These are phyloP conservation scores for Luzula sylvatica DNA, from an alignment of 176 grass and related monocot genomes.

Conservation along the genomic window DNA sequence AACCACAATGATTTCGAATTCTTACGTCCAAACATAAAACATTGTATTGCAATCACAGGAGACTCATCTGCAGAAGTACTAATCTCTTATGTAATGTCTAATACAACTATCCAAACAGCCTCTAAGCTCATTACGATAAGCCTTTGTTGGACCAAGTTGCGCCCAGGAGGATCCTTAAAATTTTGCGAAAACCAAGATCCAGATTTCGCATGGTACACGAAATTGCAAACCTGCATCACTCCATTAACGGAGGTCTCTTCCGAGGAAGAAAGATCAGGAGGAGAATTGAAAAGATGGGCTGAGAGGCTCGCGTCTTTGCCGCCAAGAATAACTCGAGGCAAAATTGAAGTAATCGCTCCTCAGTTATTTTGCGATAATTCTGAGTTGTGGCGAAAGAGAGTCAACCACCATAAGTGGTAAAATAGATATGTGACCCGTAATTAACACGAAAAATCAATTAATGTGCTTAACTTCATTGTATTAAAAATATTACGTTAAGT, in stretches of 20 bases:
- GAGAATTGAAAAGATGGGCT: slow-evolving; percentile 25
- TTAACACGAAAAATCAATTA: no score
- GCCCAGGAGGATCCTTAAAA: not conserved
- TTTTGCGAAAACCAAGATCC: slow-evolving; percentile 27
- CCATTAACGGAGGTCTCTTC: slow-evolving; percentile 7
- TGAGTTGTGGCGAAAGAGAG: slow-evolving; percentile 15
- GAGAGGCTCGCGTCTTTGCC: slow-evolving; percentile 17
- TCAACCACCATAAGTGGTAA: slow-evolving; percentile 1
- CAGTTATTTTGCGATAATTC: slow-evolving; percentile 19
- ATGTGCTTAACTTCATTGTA: no score
- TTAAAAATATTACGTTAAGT: no score
- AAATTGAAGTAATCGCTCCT: not conserved
- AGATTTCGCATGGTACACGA: slow-evolving; percentile 28
- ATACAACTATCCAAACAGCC: no score
- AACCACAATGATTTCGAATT: no score
- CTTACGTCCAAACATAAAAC: no score
- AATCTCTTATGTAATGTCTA: no score
- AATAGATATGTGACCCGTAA: no score
- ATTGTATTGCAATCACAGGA: no score
- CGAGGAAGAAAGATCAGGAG: slow-evolving; percentile 11
- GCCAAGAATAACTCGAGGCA: slow-evolving; percentile 9
- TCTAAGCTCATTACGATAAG: slow-evolving; percentile 13
- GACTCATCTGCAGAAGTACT: no score
- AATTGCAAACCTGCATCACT: slow-evolving; percentile 32
- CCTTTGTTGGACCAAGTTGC: slow-evolving; percentile 29